Evolutionary conservation across 768 basidiomycete species (phyloP).

Genomic region (Rhizopogon roseolus): DNA sequence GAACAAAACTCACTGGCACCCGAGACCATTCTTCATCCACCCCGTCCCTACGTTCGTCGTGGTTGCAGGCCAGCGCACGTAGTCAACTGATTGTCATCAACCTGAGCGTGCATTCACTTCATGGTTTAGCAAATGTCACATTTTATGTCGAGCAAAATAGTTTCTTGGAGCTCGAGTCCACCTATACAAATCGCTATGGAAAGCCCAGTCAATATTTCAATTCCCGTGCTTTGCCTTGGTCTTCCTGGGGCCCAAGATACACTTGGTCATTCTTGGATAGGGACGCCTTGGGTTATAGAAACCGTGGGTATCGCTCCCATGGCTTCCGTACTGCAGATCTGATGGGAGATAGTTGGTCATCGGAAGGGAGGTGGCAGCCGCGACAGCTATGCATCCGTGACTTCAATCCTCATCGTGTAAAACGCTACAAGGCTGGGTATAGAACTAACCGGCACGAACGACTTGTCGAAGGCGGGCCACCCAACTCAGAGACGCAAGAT

Average conservation of each 20-base stretch:
- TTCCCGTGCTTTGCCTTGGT: background rate
- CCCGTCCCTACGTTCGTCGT: no score
- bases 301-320: background rate
- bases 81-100: no score
- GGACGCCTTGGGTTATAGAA: no score
- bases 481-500: background rate
- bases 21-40: no score
- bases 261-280: background rate
- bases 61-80: no score
- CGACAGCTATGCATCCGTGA: background rate
- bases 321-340: background rate
- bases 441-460: background rate
- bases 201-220: background rate
- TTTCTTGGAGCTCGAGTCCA: no score
- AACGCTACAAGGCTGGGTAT: background rate
- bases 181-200: no score
- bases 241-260: background rate
- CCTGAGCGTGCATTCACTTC: no score
- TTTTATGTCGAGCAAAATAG: no score
- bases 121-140: no score
- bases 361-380: background rate
- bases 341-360: background rate
- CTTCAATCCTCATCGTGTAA: background rate
- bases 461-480: background rate
- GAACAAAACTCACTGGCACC: no score